Conservation (phyloP, 2,329 filamentous ascomycete genomes). For the Hypoxylon sp. region DNA sequence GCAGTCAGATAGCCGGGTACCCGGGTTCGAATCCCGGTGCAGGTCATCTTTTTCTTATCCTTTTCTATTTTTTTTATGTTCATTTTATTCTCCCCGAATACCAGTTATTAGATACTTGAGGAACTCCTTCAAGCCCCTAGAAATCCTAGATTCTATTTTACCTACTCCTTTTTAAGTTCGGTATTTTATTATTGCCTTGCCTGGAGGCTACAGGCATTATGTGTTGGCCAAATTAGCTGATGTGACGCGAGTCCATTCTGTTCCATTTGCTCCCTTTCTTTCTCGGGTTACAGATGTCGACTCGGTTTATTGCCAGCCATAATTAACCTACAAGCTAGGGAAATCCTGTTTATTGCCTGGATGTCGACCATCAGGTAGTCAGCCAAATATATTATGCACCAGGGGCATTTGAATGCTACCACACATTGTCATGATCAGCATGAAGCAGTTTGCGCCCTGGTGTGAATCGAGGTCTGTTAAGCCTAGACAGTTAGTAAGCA, state of each 20-base stretch:
- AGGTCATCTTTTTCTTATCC: slow-evolving; percentile 20
- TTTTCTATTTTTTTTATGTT: background rate
- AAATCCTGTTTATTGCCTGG: background rate
- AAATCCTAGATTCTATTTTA: background rate
- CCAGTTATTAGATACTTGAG: background rate
- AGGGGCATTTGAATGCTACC: background rate
- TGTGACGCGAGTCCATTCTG: background rate
- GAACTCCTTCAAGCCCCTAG: background rate
- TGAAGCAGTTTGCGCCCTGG: background rate
- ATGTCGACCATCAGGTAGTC: background rate
- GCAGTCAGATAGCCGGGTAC: slow-evolving; percentile 35
- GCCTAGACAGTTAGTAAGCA: background rate
- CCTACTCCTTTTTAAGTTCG: background rate
- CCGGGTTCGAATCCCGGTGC: slow-evolving; percentile 43
- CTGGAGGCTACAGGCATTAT: background rate
- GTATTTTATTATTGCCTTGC: background rate
- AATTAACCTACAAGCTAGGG: background rate
- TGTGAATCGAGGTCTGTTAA: background rate
- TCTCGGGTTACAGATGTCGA: background rate
- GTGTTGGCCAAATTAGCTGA: background rate
- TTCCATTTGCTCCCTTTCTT: background rate
- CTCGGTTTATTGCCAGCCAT: background rate
- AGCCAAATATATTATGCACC: background rate
- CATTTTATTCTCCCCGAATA: background rate
- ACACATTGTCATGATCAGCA: background rate